Conservation (phyloP, 805 yeast genomes). For the Teunomyces stri region DNA sequence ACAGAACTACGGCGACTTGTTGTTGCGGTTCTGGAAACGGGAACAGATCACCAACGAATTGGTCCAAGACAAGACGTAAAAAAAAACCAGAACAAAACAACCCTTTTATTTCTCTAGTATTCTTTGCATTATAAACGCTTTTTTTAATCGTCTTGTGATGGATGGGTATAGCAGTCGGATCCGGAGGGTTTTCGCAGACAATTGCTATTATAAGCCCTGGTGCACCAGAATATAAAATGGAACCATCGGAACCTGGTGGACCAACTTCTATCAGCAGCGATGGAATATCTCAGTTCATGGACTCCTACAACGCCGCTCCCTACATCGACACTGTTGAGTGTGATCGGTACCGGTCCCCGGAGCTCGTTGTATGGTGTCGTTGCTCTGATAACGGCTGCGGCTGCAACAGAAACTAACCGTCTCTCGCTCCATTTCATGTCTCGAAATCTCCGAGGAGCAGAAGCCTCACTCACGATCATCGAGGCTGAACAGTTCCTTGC, state of each 20-base stretch:
- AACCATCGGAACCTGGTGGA: background rate
- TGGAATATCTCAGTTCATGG: slow-evolving; percentile 2
- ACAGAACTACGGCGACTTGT: slow-evolving; percentile 83
- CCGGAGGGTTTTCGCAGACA: too few relatives aligned
- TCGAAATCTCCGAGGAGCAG: slow-evolving; percentile 16
- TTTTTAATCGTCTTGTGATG: background rate
- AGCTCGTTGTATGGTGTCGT: slow-evolving; percentile 12
- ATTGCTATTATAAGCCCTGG: background rate
- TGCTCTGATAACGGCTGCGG: slow-evolving; percentile 12
- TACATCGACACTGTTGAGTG: slow-evolving; percentile 16
- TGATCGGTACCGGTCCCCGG: slow-evolving; percentile 13
- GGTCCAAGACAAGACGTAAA: background rate
- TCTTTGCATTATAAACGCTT: slow-evolving; percentile 1
- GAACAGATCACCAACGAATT: slow-evolving; percentile 52
- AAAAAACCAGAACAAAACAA: background rate
- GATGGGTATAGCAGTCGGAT: too few relatives aligned
- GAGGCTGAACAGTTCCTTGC: slow-evolving; percentile 18
- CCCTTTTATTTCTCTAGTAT: slow-evolving; percentile 2
- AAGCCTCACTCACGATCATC: slow-evolving; percentile 20
- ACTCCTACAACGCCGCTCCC: slow-evolving; percentile 12
- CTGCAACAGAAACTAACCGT: slow-evolving; percentile 9
- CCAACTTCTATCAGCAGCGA: background rate
- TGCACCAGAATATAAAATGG: background rate
- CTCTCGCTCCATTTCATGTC: slow-evolving; percentile 15
- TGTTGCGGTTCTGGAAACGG: slow-evolving; percentile 80